These are phyloP conservation scores for Plantago lanceolata DNA, from an alignment of 305 asterid genomes.

Conservation along the genomic window DNA sequence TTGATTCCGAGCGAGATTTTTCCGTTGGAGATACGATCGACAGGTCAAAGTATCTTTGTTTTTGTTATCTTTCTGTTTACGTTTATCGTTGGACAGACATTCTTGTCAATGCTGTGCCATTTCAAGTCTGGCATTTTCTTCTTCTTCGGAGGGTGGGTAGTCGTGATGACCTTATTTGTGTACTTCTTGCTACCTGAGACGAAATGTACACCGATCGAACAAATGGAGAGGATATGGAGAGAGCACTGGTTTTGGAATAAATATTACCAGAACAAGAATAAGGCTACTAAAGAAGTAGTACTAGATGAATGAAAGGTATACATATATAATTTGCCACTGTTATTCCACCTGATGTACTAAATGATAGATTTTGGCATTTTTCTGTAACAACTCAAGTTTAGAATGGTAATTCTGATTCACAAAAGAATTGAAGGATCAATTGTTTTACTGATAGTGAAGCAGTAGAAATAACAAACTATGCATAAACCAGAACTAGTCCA, in stretches of 20 bases:
- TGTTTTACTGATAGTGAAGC: too few relatives aligned
- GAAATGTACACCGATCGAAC: background rate
- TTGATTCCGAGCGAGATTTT: constrained; percentile 1
- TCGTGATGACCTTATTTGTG: background rate
- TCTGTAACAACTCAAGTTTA: too few relatives aligned
- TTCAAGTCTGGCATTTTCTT: constrained; percentile 4
- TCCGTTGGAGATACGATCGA: constrained; percentile 6
- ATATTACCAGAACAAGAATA: background rate
- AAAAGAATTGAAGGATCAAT: too few relatives aligned
- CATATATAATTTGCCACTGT: too few relatives aligned
- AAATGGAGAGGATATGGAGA: constrained; percentile 1
- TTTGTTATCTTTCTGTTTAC: constrained; percentile 1
- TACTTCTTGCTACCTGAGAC: constrained; percentile 5
- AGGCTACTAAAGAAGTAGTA: background rate
- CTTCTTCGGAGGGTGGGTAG: constrained; percentile 7
- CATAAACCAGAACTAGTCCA: too few relatives aligned
- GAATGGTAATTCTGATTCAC: too few relatives aligned
- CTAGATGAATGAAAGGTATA: background rate
- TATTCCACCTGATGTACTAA: too few relatives aligned
- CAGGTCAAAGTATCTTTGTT: constrained; percentile 1
- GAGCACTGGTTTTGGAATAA: constrained; percentile 3
- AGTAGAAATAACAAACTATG: too few relatives aligned
- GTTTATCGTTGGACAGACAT: constrained; percentile 6
- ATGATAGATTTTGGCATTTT: too few relatives aligned
- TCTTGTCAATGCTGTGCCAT: background rate